Conservation (phyloP, 768 basidiomycete genomes). For the Mycena crocata region DNA sequence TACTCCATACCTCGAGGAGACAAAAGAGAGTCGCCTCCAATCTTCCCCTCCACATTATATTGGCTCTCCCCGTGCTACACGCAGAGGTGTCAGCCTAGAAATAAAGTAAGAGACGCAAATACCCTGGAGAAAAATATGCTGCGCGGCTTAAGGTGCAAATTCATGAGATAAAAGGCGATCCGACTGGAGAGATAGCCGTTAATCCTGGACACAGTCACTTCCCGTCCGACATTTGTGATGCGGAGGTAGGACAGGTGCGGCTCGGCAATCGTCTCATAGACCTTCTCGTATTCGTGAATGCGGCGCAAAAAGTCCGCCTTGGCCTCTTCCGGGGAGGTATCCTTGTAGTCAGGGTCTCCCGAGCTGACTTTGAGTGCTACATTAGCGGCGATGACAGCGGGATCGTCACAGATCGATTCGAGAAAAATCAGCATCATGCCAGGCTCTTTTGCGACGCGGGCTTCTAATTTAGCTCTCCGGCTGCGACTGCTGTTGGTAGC, state of each 20-base stretch:
- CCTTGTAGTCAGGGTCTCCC: constrained; percentile 98
- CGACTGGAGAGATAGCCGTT: constrained; percentile 97
- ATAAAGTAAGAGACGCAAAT: constrained; percentile 41
- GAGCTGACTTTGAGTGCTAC: constrained; percentile 95
- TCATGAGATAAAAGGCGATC: constrained; percentile 99
- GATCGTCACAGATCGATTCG: constrained; percentile 95
- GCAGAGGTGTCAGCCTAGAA: constrained; percentile 15
- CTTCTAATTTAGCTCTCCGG: constrained; percentile 85
- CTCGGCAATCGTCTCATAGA: constrained; percentile 96
- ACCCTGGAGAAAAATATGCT: constrained; percentile 97
- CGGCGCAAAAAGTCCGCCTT: constrained; percentile 91
- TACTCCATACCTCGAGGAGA: constrained; percentile 90
- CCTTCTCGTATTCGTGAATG: constrained; percentile 92
- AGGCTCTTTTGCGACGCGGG: constrained; percentile 87
- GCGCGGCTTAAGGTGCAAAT: constrained; percentile 94
- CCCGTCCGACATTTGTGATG: constrained; percentile 93
- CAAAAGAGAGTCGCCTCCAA: constrained; percentile 95
- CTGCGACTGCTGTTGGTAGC: constrained; percentile 92
- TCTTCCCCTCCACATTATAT: constrained; percentile 95
- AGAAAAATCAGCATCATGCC: constrained; percentile 92
- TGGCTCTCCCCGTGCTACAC: constrained; percentile 96
- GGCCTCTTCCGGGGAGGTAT: constrained; percentile 86
- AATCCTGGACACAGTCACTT: constrained; percentile 88
- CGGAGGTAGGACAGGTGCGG: constrained; percentile 90
- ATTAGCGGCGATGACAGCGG: constrained; percentile 93